Conservation (phyloP, 805 yeast genomes). For the Schwanniomyces yamadae region DNA sequence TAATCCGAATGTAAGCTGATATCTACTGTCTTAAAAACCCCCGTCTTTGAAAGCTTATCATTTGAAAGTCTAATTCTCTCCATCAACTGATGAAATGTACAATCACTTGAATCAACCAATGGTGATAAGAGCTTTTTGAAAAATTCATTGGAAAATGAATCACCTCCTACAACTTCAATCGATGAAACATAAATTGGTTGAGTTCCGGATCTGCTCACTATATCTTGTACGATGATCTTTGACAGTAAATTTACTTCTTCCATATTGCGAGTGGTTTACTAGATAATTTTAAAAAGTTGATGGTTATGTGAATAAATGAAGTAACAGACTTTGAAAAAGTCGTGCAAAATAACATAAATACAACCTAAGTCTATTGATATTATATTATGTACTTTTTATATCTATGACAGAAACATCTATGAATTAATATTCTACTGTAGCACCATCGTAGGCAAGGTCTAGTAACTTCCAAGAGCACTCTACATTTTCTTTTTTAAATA, state of each 20-base stretch:
- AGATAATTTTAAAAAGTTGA: background rate
- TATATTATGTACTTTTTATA: too few relatives aligned
- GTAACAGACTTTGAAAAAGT: too few relatives aligned
- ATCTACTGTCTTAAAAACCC: conserved; percentile 42
- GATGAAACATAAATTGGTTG: conserved; percentile 36
- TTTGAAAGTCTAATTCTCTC: conserved; percentile 29
- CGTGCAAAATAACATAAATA: too few relatives aligned
- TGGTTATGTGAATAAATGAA: too few relatives aligned
- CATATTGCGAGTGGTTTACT: background rate
- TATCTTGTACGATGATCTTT: conserved; percentile 26
- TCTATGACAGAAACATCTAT: too few relatives aligned
- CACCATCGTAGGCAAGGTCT: conserved; percentile 87
- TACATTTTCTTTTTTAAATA: conserved; percentile 66
- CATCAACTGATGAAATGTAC: conserved; percentile 43
- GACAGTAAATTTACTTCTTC: conserved; percentile 10
- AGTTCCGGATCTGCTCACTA: conserved; percentile 27
- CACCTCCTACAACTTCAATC: conserved; percentile 44
- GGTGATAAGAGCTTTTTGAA: conserved; percentile 47
- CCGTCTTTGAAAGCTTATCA: conserved; percentile 40
- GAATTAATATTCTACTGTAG: conserved; percentile 46
- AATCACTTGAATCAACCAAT: conserved; percentile 38
- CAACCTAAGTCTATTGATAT: too few relatives aligned
- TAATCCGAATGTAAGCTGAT: conserved; percentile 44
- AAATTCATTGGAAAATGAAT: conserved; percentile 44
- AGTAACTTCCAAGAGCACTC: conserved; percentile 80